Conservation (phyloP, 345 rosid species). For the Acer campestre region DNA sequence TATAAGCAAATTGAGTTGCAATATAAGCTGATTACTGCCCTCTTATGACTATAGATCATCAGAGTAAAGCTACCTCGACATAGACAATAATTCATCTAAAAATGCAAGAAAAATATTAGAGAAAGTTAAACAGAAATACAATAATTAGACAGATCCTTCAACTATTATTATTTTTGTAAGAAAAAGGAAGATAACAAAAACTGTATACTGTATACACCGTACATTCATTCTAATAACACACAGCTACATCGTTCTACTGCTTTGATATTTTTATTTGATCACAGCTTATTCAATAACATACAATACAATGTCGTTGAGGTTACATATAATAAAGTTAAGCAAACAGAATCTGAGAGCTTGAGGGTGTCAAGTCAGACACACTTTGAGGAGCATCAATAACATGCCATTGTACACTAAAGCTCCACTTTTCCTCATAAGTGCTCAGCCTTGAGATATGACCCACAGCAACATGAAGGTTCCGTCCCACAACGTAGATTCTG, state of each 20-base stretch:
- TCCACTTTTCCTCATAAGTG: conserved; percentile 35
- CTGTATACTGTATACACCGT: background rate
- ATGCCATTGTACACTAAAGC: conserved; percentile 67
- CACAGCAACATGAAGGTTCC: conserved; percentile 69
- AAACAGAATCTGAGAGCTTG: conserved; percentile 76
- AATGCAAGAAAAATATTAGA: background rate
- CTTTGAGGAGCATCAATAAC: conserved; percentile 63
- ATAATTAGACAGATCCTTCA: conserved; percentile 3
- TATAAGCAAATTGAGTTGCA: too few relatives aligned
- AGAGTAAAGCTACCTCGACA: background rate
- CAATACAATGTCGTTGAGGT: conserved; percentile 1
- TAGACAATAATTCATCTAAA: background rate
- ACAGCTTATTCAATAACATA: conserved; percentile 22
- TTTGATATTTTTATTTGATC: conserved; percentile 24
- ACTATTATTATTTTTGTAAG: background rate
- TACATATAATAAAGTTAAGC: conserved; percentile 42
- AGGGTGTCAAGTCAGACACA: conserved; percentile 71
- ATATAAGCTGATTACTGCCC: too few relatives aligned
- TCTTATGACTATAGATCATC: background rate
- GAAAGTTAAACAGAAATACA: background rate
- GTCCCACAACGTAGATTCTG: conserved; percentile 79
- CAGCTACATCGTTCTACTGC: conserved; percentile 20
- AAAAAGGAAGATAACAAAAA: background rate
- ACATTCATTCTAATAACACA: conserved; percentile 19
- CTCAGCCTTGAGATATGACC: conserved; percentile 55